Percentiles rank a stretch among this genome's conserved stretches.
phyloP scores from a whole-genome alignment of 2,329 filamentous ascomycete species.

The Talaromyces sp. region DNA sequence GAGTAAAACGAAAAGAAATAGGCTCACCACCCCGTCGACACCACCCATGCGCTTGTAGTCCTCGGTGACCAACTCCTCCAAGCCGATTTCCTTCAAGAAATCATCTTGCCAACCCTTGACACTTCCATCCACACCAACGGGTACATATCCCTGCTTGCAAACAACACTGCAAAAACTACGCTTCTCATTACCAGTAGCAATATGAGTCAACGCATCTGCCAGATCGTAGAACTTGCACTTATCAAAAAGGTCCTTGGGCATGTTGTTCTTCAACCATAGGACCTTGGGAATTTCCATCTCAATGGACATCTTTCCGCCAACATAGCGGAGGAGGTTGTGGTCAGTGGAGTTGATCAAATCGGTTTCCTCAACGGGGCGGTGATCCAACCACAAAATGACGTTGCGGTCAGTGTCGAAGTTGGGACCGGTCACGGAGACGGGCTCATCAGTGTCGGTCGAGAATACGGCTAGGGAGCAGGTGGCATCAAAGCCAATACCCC shows the following conservation, averaged over 20 bases:
- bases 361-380: conserved; percentile 85
- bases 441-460: conserved; percentile 81
- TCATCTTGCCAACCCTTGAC: conserved; percentile 98
- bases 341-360: conserved; percentile 87
- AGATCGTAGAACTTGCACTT: conserved; percentile 97
- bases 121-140: conserved; percentile 94
- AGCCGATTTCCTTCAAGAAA: conserved; percentile 80
- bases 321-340: conserved; percentile 91
- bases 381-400: conserved; percentile 95
- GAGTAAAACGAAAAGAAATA: conserved; percentile 32
- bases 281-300: conserved; percentile 99
- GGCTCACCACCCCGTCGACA: conserved; percentile 86
- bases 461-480: conserved; percentile 98
- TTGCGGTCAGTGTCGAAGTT: conserved; percentile 88
- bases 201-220: conserved; percentile 85
- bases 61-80: conserved; percentile 78
- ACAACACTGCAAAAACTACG: conserved; percentile 94
- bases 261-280: conserved; percentile 96
- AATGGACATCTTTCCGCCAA: conserved; percentile 96
- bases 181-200: conserved; percentile 88
- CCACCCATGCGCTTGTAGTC: conserved; percentile 92
- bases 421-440: conserved; percentile 83
- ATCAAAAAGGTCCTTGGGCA: conserved; percentile 85
- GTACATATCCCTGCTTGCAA: conserved; percentile 95
- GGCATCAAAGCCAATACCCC: conserved; percentile 93